A percentile compares a stretch with the other conserved stretches of the same genome.
These are phyloP conservation scores for Saccharomycopsis sp. DNA, from an alignment of 805 yeast species.

Conservation along the genomic window DNA sequence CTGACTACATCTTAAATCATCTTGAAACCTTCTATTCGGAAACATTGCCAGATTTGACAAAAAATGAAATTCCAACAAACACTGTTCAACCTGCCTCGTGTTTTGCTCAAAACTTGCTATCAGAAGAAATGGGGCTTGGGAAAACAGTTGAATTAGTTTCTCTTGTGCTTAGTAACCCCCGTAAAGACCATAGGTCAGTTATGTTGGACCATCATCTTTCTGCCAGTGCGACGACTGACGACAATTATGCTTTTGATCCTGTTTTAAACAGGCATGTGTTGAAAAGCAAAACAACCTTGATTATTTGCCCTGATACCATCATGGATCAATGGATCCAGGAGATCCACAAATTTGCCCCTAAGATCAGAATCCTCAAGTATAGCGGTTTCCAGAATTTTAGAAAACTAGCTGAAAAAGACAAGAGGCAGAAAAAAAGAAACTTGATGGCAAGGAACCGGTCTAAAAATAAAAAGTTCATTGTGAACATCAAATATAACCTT, in stretches of 20 bases:
- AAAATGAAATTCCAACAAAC: background rate
- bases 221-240: slow-evolving; percentile 24
- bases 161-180: slow-evolving; percentile 49
- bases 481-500: slow-evolving; percentile 7
- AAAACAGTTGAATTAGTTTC: slow-evolving; percentile 83
- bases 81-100: slow-evolving; percentile 1
- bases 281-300: slow-evolving; percentile 61
- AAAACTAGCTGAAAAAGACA: background rate
- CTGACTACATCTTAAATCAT: slow-evolving; percentile 27
- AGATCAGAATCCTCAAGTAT: slow-evolving; percentile 53
- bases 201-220: background rate
- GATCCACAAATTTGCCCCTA: slow-evolving; percentile 47
- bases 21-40: slow-evolving; percentile 18
- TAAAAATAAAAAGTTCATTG: slow-evolving; percentile 4
- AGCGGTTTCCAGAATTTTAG: slow-evolving; percentile 39
- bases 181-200: slow-evolving; percentile 27
- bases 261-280: slow-evolving; percentile 37
- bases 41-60: slow-evolving; percentile 9
- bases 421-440: background rate
- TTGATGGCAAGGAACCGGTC: too few relatives aligned
- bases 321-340: slow-evolving; percentile 82
- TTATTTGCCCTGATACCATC: slow-evolving; percentile 81
- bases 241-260: slow-evolving; percentile 29
- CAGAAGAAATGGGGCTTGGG: slow-evolving; percentile 98
- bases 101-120: slow-evolving; percentile 54